Evolutionary conservation across 495 filamentous ascomycete species (phyloP), one percentile per base, ranked within the genome.

Genomic region (Talaromyces borbonicus): DNA sequence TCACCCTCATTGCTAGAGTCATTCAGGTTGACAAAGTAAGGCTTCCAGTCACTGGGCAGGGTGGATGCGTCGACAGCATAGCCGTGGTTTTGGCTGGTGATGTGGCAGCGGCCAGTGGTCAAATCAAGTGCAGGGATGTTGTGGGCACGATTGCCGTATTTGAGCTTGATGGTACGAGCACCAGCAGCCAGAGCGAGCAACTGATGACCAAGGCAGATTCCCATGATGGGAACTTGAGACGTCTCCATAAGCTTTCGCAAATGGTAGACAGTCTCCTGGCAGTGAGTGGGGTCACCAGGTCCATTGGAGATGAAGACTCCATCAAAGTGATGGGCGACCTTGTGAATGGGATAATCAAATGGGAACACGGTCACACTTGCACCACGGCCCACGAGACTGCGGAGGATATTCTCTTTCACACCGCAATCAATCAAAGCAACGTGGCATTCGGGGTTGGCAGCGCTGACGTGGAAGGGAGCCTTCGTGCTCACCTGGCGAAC

Each of bases 331-430:
- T 94, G 84, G 48, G 89, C 86, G 19, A 95, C 85, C 75, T 97
- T 97, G 76, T 96, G 88, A 65, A 98, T 90, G 44, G 88, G 88
- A 69, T 87, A 97, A 69, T 96, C 80, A 68, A 84, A 96, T 36
- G 92, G 92, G 70, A 98, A 93, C 46, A 84, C 83, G 18, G 93
- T 97, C 38, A 95, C 83, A 50, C 80, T 85, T 31, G 86, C 81
- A 20, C 90, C 92, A 25, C 92, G 86, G 63, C 71, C 74, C 51
- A 97, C 90, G 50, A 98, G 71, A 59, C 85, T 90, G 52, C 92
- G 85, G 41, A 98, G 79, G 61, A 98, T 98, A 72, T 97, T 98
- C 75, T 98, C 92, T 76, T 98, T 98, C 49, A 98, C 93, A 65
- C 92, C 92, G 61, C 92, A 98, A 68, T 98, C 92, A 62, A 98